phyloP scores from a whole-genome alignment of 1,284 basidiomycete genomes.

The Peniophora sp. region DNA sequence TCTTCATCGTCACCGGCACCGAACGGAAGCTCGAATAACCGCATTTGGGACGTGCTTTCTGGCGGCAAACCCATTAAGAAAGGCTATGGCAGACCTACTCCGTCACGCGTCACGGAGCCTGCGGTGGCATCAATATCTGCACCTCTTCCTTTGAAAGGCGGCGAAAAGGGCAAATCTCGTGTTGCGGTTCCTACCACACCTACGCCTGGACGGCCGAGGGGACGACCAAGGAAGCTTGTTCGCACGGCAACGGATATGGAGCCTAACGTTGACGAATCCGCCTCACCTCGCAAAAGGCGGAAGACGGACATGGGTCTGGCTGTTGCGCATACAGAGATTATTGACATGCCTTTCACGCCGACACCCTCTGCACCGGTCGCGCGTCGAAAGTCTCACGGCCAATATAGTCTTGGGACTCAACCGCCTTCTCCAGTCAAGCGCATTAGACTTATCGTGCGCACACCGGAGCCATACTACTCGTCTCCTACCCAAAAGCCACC shows the following conservation, averaged over 20 bases:
- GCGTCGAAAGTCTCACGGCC: not conserved
- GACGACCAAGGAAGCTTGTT: not conserved
- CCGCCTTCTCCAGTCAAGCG: conserved; percentile 32
- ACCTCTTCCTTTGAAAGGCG: not conserved
- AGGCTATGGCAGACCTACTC: conserved; percentile 4
- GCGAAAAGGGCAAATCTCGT: not conserved
- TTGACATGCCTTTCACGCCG: conserved; percentile 2
- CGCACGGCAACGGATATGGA: not conserved
- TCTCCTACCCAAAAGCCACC: conserved; percentile 62
- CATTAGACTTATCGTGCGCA: conserved; percentile 61
- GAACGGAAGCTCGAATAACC: conserved; percentile 7
- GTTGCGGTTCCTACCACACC: not conserved
- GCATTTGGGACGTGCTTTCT: conserved; percentile 19
- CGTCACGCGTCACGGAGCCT: conserved; percentile 7
- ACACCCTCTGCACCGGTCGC: not conserved
- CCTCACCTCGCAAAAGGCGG: conserved; percentile 18
- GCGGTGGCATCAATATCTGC: conserved; percentile 1
- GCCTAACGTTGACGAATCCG: not conserved
- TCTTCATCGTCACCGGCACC: conserved; percentile 2
- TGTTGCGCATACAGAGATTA: conserved; percentile 1
- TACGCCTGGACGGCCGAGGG: not conserved
- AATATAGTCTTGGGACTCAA: conserved; percentile 14
- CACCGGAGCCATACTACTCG: conserved; percentile 51
- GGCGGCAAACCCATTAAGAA: conserved; percentile 20
- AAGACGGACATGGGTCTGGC: conserved; percentile 13